Evolutionary conservation across 176 grass and related monocot species (phyloP).

Genomic region (Microstegium vimineum): DNA sequence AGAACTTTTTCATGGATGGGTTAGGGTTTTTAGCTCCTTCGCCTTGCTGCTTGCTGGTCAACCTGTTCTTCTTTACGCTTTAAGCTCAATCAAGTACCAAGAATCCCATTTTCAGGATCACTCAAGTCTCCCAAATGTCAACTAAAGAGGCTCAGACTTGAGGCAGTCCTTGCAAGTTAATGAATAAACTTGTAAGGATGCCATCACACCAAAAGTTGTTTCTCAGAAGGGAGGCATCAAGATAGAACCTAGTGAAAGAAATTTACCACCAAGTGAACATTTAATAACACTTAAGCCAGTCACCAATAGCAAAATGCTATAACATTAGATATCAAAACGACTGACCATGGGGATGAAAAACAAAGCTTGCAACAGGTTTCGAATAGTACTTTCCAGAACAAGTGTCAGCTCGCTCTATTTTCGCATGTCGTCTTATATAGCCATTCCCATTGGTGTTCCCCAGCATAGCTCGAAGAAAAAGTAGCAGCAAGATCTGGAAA

Average conservation of each 20-base stretch:
- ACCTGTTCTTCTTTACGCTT: not conserved
- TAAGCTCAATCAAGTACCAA: too few species aligned
- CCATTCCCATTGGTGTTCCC: not conserved
- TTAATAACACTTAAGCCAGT: not conserved
- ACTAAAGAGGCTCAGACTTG: conserved; percentile 42
- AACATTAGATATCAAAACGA: not conserved
- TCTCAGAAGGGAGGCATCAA: not conserved
- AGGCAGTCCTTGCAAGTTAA: not conserved
- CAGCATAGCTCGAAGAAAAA: not conserved
- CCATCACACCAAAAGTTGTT: not conserved
- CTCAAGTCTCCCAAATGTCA: conserved; percentile 37
- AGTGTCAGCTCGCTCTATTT: not conserved
- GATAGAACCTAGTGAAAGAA: not conserved
- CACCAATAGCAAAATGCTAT: not conserved
- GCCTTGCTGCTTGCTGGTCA: not conserved
- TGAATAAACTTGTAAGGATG: not conserved
- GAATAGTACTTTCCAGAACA: not conserved
- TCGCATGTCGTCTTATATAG: not conserved
- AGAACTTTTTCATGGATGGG: not conserved
- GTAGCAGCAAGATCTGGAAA: not conserved
- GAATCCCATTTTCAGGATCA: too few species aligned
- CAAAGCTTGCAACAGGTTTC: not conserved
- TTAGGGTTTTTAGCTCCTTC: not conserved
- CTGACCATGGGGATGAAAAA: not conserved
- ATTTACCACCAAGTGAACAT: not conserved